Evolutionary conservation across 31 red algal species (phyloP), one percentile per base, ranked within the genome.

Genomic region (Asparagopsis taxiformis): DNA sequence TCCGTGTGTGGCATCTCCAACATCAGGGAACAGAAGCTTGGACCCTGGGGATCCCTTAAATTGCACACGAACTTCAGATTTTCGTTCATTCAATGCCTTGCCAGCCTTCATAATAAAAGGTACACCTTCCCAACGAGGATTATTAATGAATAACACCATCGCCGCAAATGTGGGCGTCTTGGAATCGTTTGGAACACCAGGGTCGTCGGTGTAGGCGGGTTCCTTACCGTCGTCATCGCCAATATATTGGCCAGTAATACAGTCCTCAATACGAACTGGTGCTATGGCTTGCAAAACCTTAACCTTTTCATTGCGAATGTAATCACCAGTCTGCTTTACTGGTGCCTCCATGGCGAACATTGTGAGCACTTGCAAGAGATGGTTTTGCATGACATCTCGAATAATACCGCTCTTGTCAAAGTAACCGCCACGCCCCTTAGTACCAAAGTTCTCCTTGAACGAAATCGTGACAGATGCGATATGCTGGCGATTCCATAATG

Each of bases 311-410:
- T 87, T 41, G 31, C 74, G 44, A 10, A 93, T 65, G 41, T 79
- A 34, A 19, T 76, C 82, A 16, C 38, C 39, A 21, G 35, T 43
- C 5, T 51, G 59, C 33, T 33, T 41, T 31, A 39, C 54, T 2
- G 89, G 89, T 17, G 74, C 1, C 32, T 93, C 89, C 89, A 93
- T 93, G 8, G 89, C 85, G 10, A 90, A 28, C 53, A 84, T 37
- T 1, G 79, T 31, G 22, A 85, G 21, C 49, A 89, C 36, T 73
- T 93, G 89, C n/a, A 74, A 48, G 51, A 93, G 58, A 48, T 93
- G 89, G 57, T 90, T 93, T 32, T 90, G 84, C 72, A 93, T 65
- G 16, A 93, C 63, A 39, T 93, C 89, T n/a, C 84, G 72, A 15
- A 90, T n/a, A 28, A 74, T 74, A 26, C 89, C 89, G 67, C 30